Percentiles rank a stretch among this genome's conserved stretches.
Conservation (phyloP, 2,329 filamentous ascomycete species). For the Cladosporium oxysporum region DNA sequence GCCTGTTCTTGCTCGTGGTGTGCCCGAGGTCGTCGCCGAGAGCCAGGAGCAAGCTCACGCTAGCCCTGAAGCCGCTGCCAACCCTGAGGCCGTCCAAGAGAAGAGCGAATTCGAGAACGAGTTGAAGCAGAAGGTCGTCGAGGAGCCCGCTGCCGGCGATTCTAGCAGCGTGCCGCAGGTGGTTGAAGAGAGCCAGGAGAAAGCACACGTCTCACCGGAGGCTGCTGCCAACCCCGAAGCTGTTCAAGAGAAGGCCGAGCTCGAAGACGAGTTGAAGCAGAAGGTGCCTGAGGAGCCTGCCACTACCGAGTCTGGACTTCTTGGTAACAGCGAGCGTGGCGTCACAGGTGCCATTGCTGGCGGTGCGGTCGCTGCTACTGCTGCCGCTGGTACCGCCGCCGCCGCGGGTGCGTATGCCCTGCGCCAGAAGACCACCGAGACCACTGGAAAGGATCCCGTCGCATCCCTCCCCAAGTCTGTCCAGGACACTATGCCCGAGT, state of each 20-base stretch:
- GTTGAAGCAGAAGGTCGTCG: slow-evolving; percentile 64
- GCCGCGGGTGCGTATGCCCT: slow-evolving; percentile 34
- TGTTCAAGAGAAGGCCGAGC: slow-evolving; percentile 44
- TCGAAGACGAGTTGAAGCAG: slow-evolving; percentile 61
- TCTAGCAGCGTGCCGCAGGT: slow-evolving; percentile 60
- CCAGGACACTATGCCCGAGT: slow-evolving; percentile 46
- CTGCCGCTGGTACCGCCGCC: slow-evolving; percentile 44
- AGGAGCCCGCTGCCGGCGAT: slow-evolving; percentile 30
- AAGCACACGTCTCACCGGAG: slow-evolving; percentile 64
- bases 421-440: slow-evolving; percentile 42
- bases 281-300: slow-evolving; percentile 50
- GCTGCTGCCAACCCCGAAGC: slow-evolving; percentile 65
- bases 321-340: slow-evolving; percentile 38
- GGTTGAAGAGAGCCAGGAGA: slow-evolving; percentile 70
- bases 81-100: slow-evolving; percentile 54
- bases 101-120: slow-evolving; percentile 64
- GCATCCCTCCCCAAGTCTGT: slow-evolving; percentile 39
- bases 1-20: slow-evolving; percentile 48
- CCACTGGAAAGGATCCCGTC: slow-evolving; percentile 53
- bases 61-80: slow-evolving; percentile 67
- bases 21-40: slow-evolving; percentile 67
- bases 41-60: slow-evolving; percentile 67
- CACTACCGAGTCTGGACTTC: slow-evolving; percentile 31
- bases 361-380: slow-evolving; percentile 47
- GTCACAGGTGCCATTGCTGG: slow-evolving; percentile 47